Evolutionary conservation across 495 filamentous ascomycete species (phyloP).

Genomic region (Penicillium paxilli): DNA sequence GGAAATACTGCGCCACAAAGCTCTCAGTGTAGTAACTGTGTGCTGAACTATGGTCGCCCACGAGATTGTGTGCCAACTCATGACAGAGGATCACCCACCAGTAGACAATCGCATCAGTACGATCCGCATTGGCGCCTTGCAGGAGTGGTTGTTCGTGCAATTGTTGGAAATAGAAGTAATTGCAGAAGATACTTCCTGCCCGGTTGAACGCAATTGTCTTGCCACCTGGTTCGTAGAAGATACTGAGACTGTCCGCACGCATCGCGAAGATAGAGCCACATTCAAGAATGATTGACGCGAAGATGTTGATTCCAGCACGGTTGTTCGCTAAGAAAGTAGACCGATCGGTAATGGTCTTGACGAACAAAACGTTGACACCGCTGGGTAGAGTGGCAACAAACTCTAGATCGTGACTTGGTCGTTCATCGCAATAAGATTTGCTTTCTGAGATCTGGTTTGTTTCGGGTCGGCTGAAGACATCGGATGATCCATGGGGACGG

Average conservation of each 20-base stretch:
- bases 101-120: conserved; percentile 70
- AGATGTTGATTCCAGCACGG: conserved; percentile 61
- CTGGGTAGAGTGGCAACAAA: conserved; percentile 69
- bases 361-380: conserved; percentile 72
- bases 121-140: conserved; percentile 38
- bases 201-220: conserved; percentile 92
- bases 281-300: conserved; percentile 69
- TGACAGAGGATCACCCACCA: conserved; percentile 94
- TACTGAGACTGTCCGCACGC: conserved; percentile 61
- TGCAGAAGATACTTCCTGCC: conserved; percentile 87
- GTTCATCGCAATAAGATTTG: conserved; percentile 84
- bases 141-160: conserved; percentile 60
- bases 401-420: conserved; percentile 74
- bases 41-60: conserved; percentile 72
- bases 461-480: conserved; percentile 67
- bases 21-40: conserved; percentile 78
- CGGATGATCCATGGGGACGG: conserved; percentile 71
- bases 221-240: conserved; percentile 80
- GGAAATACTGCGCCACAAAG: conserved; percentile 55
- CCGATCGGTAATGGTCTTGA: conserved; percentile 50
- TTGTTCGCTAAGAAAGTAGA: conserved; percentile 64
- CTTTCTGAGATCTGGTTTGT: conserved; percentile 79
- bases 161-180: conserved; percentile 81
- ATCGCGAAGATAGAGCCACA: conserved; percentile 71
- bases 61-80: conserved; percentile 92